Percentiles rank a stretch among this genome's conserved stretches.
Evolutionary conservation across 2,329 filamentous ascomycete species (phyloP).

Genomic region (Apiospora arundinis): DNA sequence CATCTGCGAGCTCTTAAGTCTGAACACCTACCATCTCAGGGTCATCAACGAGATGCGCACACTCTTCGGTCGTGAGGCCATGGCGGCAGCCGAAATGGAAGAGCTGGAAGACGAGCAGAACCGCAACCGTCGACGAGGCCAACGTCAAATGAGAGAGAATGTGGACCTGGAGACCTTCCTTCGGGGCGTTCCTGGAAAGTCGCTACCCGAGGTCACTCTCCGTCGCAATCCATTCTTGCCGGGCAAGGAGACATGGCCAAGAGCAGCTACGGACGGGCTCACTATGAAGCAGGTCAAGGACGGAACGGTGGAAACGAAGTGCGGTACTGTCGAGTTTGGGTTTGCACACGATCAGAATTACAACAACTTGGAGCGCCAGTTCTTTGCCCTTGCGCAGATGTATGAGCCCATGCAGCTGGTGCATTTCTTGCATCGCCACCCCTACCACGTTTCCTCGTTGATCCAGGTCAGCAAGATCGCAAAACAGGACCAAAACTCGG

Average conservation of each 20-base stretch:
- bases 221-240: conserved; percentile 85
- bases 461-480: conserved; percentile 92
- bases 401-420: conserved; percentile 83
- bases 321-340: conserved; percentile 72
- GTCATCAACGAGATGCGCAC: conserved; percentile 88
- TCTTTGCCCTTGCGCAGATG: conserved; percentile 83
- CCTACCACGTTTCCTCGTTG: conserved; percentile 93
- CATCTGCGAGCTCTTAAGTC: conserved; percentile 51
- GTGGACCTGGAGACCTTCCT: conserved; percentile 64
- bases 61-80: conserved; percentile 63
- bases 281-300: conserved; percentile 71
- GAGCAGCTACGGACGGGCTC: conserved; percentile 78
- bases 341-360: conserved; percentile 80
- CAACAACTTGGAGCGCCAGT: conserved; percentile 74
- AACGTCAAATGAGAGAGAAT: conserved; percentile 50
- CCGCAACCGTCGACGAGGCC: conserved; percentile 42
- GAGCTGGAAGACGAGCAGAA: conserved; percentile 50
- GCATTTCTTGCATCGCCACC: conserved; percentile 72
- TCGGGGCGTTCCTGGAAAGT: conserved; percentile 62
- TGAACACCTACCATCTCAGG: conserved; percentile 76
- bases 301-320: conserved; percentile 35
- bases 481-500: conserved; percentile 88
- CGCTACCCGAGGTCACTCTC: conserved; percentile 73
- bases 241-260: conserved; percentile 87
- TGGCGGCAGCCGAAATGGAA: conserved; percentile 58